Evolutionary conservation across 148 eudicot genomes (phyloP), one percentile per base, ranked within the genome.

Genomic region (Polygonum aviculare): DNA sequence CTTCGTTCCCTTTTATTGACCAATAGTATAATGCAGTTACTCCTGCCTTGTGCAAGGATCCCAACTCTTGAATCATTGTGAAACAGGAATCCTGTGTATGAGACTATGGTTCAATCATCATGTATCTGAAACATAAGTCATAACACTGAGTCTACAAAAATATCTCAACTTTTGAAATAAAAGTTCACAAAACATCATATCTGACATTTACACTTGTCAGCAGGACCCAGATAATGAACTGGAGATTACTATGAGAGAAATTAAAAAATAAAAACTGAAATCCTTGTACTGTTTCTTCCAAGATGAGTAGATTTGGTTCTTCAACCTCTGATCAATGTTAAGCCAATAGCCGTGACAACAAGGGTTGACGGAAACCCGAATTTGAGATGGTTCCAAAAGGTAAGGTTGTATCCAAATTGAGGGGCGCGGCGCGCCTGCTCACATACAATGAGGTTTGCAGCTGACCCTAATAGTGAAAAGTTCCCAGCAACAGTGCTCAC

Each of bases 381-480:
- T 44, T 82, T 86, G 45, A 90, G 84, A 74, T 90, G 93, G 40
- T 62, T 82, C 91, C 84, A 86, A 51, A 90, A 90, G 22, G 91
- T 75, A 35, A 90, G 73, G 70, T 83, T 85, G 83, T 86, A 90
- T 8, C 86, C 84, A 0, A 73, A 72, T 44, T 74, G 79, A 33
- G 82, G 85, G 75, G 89, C 85, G 0, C 86, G 87, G 40, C 88
- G 93, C 80, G 93, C 93, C 79, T 90, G 93, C 82, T 90, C 93
- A 35, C 93, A 90, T 14, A 81, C 83, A 21, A 81, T 81, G 18
- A 81, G 54, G 76, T 81, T 81, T 19, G 81, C 83, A 35, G 81
- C 83, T 19, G 83, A 81, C 5, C 83, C 83, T 14, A 81, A 48
- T 35, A 81, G 78, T 0, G 83, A 65, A 15, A 78, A 60, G 76